Base-by-base conservation (phyloP, 2,329 filamentous ascomycete species). In the Scytalidium sp. region DNA sequence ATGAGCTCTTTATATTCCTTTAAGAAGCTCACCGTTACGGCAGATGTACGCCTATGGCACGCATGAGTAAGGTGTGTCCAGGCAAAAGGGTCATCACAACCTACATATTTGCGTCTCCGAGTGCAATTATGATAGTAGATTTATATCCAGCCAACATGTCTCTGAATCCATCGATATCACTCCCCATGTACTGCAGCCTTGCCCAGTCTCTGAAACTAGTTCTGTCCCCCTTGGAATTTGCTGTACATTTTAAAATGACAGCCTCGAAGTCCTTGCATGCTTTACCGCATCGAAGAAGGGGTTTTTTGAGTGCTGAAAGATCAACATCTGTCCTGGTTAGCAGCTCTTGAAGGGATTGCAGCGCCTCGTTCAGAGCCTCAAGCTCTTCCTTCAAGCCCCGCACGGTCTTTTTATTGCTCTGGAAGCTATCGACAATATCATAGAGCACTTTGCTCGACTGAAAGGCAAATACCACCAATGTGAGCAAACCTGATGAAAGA, bases 131-230 rank as follows among this genome's bases (percentile, higher is more conserved):
- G 27, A 72, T 70, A 19, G 67, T 71, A 47, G 64, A 58, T 53
- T 71, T 73, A 50, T 74, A 75, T 27, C 65, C 63, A 20, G 69
- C 64, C 23, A 76, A 53, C 44, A 70, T 57, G 20, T 65, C 56
- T 40, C 64, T 64, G 46, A 75, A 75, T 43, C 63, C 65, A 53
- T 67, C 64, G 29, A 75, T 70, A 53, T 73, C 65, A 42, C 71
- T 65, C n/a, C 67, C 70, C 63, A 73, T 68, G 48, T 74, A 75
- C 49, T 56, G 67, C 40, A 75, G 52, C 58, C 64, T 70, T 15
- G 68, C 67, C 72, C 69, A 75, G 51, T 73, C 72, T 21, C 68
- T 66, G 53, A 75, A 72, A 56, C 68, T 75, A 15, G 64, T 61
- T 47, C 64, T 61, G 47, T 55, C 55, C 39, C 53, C 61, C 29